phyloP scores from a whole-genome alignment of 169 alveolate species.

The Eimeria zaria region DNA sequence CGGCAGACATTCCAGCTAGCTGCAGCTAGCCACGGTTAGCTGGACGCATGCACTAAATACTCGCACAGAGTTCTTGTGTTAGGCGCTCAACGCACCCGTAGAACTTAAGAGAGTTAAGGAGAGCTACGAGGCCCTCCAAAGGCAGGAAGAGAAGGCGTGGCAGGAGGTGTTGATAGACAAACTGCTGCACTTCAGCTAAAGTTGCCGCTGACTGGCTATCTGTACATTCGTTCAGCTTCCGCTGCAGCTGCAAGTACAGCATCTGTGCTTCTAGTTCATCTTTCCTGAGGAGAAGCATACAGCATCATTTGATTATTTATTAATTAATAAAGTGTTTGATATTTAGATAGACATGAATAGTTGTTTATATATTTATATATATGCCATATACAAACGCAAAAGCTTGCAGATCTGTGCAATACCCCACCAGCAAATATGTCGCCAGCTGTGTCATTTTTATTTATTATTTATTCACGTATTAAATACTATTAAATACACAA shows the following conservation, averaged over 20 bases:
- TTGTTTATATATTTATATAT: no score
- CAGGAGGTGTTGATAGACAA: constrained; percentile 23
- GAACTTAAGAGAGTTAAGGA: constrained; percentile 3
- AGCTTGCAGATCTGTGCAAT: no score
- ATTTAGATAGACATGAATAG: no score
- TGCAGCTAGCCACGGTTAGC: not conserved
- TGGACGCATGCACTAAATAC: not conserved
- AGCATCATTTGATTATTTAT: no score
- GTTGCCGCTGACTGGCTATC: not conserved
- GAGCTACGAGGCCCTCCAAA: not conserved
- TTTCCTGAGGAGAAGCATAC: no score
- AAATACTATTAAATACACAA: no score
- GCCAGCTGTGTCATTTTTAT: no score
- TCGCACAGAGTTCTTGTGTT: not conserved
- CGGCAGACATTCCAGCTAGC: not conserved
- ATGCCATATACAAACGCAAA: no score
- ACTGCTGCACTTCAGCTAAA: constrained; percentile 21
- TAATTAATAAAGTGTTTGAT: no score
- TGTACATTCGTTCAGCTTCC: not conserved
- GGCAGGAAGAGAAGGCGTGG: constrained; percentile 48
- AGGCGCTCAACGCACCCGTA: not conserved
- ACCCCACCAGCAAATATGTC: no score
- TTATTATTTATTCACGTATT: no score
- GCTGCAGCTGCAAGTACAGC: constrained; percentile 50
- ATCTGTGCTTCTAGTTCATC: constrained; percentile 55